phyloP scores from a whole-genome alignment of 2,329 filamentous ascomycete species.

The Talaromyces sp. region DNA sequence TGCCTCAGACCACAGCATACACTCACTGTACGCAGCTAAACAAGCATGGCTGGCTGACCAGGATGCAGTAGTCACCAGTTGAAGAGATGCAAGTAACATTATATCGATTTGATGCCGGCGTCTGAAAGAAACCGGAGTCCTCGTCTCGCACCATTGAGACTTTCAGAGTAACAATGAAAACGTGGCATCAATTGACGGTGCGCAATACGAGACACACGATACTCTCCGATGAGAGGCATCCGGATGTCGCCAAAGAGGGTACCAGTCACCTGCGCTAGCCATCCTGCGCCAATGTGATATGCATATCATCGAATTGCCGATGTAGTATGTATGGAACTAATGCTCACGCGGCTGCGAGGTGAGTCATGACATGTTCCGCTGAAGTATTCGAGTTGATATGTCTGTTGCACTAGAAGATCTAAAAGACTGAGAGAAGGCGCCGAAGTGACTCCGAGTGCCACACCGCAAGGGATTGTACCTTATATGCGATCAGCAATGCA shows the following conservation, averaged over 20 bases:
- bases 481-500: background rate
- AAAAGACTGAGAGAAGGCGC: background rate
- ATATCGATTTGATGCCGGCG: background rate
- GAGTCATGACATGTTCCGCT: background rate
- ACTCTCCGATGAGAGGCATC: background rate
- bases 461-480: background rate
- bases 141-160: background rate
- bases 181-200: too few species aligned
- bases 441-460: background rate
- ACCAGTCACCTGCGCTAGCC: background rate
- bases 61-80: too few species aligned
- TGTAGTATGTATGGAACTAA: too few species aligned
- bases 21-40: too few species aligned
- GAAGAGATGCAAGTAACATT: too few species aligned
- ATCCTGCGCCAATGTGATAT: background rate
- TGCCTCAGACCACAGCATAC: too few species aligned
- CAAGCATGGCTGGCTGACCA: too few species aligned
- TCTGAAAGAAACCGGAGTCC: background rate
- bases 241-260: background rate
- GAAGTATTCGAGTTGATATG: background rate
- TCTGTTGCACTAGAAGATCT: background rate
- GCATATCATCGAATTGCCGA: background rate
- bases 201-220: too few species aligned
- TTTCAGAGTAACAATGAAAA: background rate
- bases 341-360: background rate